Base-by-base conservation (phyloP, 2,329 filamentous ascomycete genomes). In the Paramyrothecium sp. region DNA sequence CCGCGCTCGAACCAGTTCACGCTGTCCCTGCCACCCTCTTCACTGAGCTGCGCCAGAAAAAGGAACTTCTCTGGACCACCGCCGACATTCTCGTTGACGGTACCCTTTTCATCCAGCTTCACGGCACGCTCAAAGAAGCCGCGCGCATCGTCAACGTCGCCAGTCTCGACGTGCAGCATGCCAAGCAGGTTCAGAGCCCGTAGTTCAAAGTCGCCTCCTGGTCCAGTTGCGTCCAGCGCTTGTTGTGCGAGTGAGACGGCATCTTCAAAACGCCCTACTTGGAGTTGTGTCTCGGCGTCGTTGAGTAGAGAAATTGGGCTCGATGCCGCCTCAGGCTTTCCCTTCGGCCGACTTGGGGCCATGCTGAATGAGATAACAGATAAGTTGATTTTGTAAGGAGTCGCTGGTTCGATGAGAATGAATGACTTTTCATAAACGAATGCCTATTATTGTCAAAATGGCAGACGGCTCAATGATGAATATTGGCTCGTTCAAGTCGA, bases 31-130 rank as follows among this genome's bases (percentile, higher is more conserved):
- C 88, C 88, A 38, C 88, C 88, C 51, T 88, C 81, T 59, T 89
- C 85, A 70, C 85, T 95, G 67, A 99, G 81, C 75, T 99, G 95
- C 61, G 95, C 95, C 58, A 99, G 80, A 85, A 93, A 96, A 52
- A 98, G 77, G 69, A 97, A 98, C 76, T 97, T 98, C 70, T 98
- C 94, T 0, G 92, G 86, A 1, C 93, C 93, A 26, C 91, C 92
- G 52, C 92, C 93, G 54, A 88, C 72, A 44, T 85, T 83, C 67
- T 92, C 89, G 19, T 89, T 83, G 58, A 87, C 77, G 44, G 78
- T 75, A 19, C 94, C 95, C 57, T 93, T 85, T 22, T 87, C 82
- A 70, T 99, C 95, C 38, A 95, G 82, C 55, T 82, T 78, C 41
- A 89, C 89, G 0, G 95, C 92, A 50, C 84, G 81, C 59, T 87